Conservation (phyloP, 2,329 filamentous ascomycete genomes). For the Phialemoniopsis sp. region DNA sequence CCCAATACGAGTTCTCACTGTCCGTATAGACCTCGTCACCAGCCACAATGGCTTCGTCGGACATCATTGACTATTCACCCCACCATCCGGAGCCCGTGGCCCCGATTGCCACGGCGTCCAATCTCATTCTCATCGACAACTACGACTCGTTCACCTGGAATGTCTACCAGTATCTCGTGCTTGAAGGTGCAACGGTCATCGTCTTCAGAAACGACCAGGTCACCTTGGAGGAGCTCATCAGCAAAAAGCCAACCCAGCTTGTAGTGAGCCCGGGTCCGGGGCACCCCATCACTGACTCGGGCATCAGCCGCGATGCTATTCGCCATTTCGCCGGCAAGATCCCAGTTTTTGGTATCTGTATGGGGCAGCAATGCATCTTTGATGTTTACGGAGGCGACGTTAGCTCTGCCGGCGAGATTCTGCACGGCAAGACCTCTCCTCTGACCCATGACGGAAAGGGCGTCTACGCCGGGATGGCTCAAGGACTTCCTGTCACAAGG, state of each 20-base stretch:
- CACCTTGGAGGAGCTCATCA: conserved; percentile 76
- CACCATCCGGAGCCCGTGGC: conserved; percentile 73
- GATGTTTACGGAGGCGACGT: conserved; percentile 90
- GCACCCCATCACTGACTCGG: conserved; percentile 86
- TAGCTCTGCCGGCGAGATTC: conserved; percentile 87
- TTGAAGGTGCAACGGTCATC: conserved; percentile 89
- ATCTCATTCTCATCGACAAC: conserved; percentile 95
- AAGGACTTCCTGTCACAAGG: conserved; percentile 82
- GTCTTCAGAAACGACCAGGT: conserved; percentile 94
- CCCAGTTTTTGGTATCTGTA: conserved; percentile 94
- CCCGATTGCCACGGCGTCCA: conserved; percentile 74
- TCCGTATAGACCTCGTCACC: conserved; percentile 1
- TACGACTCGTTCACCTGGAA: conserved; percentile 99
- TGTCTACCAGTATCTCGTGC: conserved; percentile 93
- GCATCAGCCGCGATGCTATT: conserved; percentile 89
- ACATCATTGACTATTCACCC: conserved; percentile 76
- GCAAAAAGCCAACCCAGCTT: conserved; percentile 83
- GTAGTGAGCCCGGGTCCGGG: conserved; percentile 94
- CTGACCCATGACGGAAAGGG: conserved; percentile 86
- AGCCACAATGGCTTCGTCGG: conserved; percentile 41
- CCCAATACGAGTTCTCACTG: background rate
- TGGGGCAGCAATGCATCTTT: conserved; percentile 98
- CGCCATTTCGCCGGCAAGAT: conserved; percentile 90
- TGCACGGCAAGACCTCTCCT: conserved; percentile 95
- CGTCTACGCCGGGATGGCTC: conserved; percentile 78